Base-by-base conservation (phyloP, 495 filamentous ascomycete genomes). In the Aspergillus indologenus region DNA sequence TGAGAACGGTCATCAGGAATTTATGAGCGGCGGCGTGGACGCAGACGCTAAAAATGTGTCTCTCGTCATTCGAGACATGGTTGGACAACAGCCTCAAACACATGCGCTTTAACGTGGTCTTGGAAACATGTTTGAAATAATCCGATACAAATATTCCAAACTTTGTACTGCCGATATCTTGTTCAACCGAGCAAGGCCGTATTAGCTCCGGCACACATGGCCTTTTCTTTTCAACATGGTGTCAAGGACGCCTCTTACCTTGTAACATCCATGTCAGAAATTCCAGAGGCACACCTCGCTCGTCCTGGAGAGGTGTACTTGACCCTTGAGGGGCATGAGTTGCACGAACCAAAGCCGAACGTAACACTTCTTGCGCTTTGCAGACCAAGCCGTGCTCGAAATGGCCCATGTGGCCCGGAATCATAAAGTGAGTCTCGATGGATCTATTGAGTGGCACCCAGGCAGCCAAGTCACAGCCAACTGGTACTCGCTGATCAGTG, bases 211-310 rank as follows among this genome's bases (percentile, higher is more conserved):
- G n/a, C n/a, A n/a, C n/a, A n/a, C n/a, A n/a, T n/a, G n/a, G n/a
- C n/a, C 49, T 29, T 29, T 43, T 43, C n/a, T 21, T 45, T n/a
- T 24, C 17, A 1, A 20, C 2, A 29, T 29, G 29, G 42, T 8
- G 29, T n/a, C 7, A 12, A 26, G 29, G 9, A 14, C 15, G 20
- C 31, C 46, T n/a, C 29, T n/a, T 61, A 65, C 66, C 66, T 57
- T 64, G 60, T 40, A 68, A 45, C 63, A 68, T 68, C 66, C 66
- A 68, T 17, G 50, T 29, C 5, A 68, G 49, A 17, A 64, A 62
- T 45, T 68, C 66, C 18, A 48, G 14, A 6, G 61, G 11, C 20
- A 44, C 14, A 15, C 53, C 53, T 23, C 19, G 0, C 8, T 20
- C 44, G n/a, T 49, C 23, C 49, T 47, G 5, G 21, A 15, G 53